Evolutionary conservation across 2,329 filamentous ascomycete species (phyloP).

Genomic region (Talaromyces marneffei): DNA sequence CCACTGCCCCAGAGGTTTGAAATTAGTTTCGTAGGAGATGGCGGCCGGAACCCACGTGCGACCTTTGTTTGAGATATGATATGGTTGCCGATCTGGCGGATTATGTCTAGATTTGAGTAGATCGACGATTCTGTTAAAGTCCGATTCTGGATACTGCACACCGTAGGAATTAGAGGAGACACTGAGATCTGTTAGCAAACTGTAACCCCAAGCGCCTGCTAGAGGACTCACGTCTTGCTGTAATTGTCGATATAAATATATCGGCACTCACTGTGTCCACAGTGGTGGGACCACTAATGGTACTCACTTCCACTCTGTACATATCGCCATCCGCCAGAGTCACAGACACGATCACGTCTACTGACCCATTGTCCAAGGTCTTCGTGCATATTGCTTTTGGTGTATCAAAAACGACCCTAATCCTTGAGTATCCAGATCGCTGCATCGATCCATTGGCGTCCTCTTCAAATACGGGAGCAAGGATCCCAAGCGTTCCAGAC

Average conservation of each 20-base stretch:
- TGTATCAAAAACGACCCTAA: constrained; percentile 34
- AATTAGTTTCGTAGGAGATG: constrained; percentile 86
- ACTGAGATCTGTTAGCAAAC: constrained; percentile 44
- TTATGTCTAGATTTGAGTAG: constrained; percentile 69
- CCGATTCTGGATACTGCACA: constrained; percentile 56
- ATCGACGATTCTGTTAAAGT: constrained; percentile 58
- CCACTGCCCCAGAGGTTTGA: constrained; percentile 71
- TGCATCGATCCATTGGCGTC: constrained; percentile 41
- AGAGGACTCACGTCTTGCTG: constrained; percentile 60
- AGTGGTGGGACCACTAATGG: constrained; percentile 64
- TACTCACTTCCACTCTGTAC: constrained; percentile 55
- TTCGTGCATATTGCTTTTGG: constrained; percentile 27
- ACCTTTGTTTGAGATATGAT: constrained; percentile 57
- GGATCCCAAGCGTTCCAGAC: constrained; percentile 48
- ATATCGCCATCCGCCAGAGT: constrained; percentile 59
- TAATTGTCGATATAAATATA: constrained; percentile 68
- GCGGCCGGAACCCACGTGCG: constrained; percentile 60
- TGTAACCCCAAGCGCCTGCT: constrained; percentile 7
- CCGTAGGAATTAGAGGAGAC: constrained; percentile 63
- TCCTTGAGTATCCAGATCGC: constrained; percentile 42
- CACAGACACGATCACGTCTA: constrained; percentile 57
- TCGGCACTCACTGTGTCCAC: constrained; percentile 67
- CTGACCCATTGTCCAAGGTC: constrained; percentile 28
- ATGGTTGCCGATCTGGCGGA: constrained; percentile 62
- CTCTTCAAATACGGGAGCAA: constrained; percentile 43